phyloP scores from a whole-genome alignment of 2,329 filamentous ascomycete genomes.

The Aspergillus sp. region DNA sequence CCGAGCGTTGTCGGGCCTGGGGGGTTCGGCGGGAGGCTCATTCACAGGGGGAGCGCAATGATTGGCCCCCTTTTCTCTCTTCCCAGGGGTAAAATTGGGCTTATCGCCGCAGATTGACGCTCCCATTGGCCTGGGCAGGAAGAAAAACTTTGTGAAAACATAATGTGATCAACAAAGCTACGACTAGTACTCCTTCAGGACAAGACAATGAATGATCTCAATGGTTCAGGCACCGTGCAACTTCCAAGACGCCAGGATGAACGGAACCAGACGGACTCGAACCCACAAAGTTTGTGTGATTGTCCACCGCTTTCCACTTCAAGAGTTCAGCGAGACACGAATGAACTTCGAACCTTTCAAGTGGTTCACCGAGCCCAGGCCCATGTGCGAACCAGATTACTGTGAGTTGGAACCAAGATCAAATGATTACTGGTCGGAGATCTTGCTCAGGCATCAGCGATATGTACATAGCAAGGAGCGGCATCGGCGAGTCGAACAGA shows the following conservation, averaged over 20 bases:
- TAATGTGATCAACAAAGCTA: slow-evolving; percentile 12
- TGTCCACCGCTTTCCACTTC: neutral
- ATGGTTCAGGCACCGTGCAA: neutral
- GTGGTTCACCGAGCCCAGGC: too few species aligned
- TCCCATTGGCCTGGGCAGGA: slow-evolving; percentile 2
- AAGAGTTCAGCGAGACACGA: neutral
- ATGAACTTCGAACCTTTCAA: too few species aligned
- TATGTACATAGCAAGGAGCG: neutral
- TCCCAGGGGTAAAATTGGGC: slow-evolving; percentile 14
- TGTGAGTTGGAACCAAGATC: neutral
- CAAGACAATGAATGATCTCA: neutral
- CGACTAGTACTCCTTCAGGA: neutral
- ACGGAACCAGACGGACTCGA: neutral
- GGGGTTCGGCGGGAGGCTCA: neutral
- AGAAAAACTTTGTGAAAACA: neutral
- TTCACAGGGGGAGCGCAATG: neutral
- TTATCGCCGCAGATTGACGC: slow-evolving; percentile 1
- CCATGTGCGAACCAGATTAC: neutral
- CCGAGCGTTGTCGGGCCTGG: neutral
- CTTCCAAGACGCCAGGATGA: neutral
- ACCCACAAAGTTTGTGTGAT: neutral
- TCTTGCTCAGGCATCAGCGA: neutral
- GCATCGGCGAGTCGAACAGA: too few species aligned
- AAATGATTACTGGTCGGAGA: neutral
- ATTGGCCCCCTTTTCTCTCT: slow-evolving; percentile 17